phyloP scores from a whole-genome alignment of 1,284 basidiomycete species.

The Leccinum pachyderme region DNA sequence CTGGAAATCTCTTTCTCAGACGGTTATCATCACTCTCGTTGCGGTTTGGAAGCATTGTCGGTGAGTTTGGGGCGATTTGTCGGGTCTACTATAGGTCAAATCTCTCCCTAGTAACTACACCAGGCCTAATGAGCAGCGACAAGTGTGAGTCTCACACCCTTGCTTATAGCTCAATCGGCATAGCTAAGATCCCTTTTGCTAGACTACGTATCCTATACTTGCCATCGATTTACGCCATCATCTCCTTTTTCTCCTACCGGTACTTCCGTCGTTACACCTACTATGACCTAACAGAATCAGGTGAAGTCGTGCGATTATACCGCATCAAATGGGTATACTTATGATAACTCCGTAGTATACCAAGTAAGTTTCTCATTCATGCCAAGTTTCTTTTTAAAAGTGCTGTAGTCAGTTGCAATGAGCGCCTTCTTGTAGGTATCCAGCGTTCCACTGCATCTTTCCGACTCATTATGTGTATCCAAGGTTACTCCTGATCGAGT shows the following conservation, averaged over 20 bases:
- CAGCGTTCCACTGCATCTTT: constrained; percentile 17
- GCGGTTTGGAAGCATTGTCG: constrained; percentile 58
- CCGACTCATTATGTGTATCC: not conserved
- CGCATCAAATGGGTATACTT: not conserved
- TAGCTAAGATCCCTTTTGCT: not conserved
- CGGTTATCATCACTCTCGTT: constrained; percentile 55
- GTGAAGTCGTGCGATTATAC: constrained; percentile 39
- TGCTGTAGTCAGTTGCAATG: constrained; percentile 65
- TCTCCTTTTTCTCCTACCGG: constrained; percentile 86
- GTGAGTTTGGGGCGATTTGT: constrained; percentile 39
- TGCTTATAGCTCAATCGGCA: not conserved
- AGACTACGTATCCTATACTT: constrained; percentile 71
- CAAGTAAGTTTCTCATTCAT: constrained; percentile 32
- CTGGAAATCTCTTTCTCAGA: constrained; percentile 38
- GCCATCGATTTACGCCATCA: constrained; percentile 79
- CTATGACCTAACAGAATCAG: constrained; percentile 72
- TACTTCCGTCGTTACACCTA: constrained; percentile 82
- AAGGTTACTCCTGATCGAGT: constrained; percentile 81
- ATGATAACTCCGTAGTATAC: constrained; percentile 31
- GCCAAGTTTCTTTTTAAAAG: constrained; percentile 31
- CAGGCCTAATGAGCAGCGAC: constrained; percentile 66
- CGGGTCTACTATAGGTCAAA: not conserved
- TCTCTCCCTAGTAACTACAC: constrained; percentile 55
- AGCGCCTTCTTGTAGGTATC: constrained; percentile 71
- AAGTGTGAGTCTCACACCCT: constrained; percentile 53